These are phyloP conservation scores for Chrysopogon serrulatus DNA, from an alignment of 176 grass and related monocot species.

Conservation along the genomic window DNA sequence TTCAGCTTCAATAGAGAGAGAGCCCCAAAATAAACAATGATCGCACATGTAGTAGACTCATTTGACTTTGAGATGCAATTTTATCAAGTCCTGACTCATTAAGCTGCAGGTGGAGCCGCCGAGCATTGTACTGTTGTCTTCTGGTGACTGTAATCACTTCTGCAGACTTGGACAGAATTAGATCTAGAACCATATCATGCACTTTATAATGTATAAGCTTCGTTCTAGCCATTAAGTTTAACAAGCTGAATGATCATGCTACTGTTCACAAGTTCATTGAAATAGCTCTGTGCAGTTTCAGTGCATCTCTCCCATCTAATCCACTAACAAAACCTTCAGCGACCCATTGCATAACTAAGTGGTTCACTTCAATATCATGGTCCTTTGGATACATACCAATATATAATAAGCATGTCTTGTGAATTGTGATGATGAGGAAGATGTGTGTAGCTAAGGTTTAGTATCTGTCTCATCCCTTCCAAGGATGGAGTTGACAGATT, in stretches of 20 bases:
- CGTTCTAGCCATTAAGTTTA: neutral
- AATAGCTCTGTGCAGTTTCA: neutral
- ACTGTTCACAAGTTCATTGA: neutral
- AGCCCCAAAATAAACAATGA: neutral
- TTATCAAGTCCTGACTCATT: neutral
- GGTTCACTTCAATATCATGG: neutral
- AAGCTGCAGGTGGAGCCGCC: neutral
- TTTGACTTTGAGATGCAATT: neutral
- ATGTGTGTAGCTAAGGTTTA: neutral
- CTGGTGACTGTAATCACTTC: neutral
- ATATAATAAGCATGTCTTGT: neutral
- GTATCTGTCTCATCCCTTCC: neutral
- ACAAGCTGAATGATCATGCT: neutral
- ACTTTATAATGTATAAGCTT: neutral
- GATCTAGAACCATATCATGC: neutral
- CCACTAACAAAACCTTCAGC: constrained; percentile 2
- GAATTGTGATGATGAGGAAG: neutral
- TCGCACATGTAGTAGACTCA: neutral
- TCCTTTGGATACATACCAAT: neutral
- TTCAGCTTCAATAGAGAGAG: neutral
- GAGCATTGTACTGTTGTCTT: neutral
- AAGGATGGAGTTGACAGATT: neutral
- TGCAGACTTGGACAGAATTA: neutral
- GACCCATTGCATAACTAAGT: neutral
- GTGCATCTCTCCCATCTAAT: neutral